Evolutionary conservation across 2,329 filamentous ascomycete genomes (phyloP).

Genomic region (Didymella lethalis): DNA sequence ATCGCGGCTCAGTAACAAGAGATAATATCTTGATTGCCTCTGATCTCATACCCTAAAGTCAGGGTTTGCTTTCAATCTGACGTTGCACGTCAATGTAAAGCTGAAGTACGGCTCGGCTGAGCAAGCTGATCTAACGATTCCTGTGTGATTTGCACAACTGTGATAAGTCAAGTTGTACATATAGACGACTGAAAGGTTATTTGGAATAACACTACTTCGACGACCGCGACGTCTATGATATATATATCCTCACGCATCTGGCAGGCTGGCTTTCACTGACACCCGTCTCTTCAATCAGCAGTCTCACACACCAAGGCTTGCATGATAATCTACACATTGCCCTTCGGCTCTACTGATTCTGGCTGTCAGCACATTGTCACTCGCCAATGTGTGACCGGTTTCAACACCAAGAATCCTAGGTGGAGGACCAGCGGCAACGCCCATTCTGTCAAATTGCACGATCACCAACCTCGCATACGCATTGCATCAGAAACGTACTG

Average conservation of each 20-base stretch:
- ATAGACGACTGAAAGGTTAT: background rate
- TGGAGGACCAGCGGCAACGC: slow-evolving; percentile 45
- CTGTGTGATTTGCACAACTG: background rate
- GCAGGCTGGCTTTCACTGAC: background rate
- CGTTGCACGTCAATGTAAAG: background rate
- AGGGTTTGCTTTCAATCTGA: background rate
- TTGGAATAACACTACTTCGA: background rate
- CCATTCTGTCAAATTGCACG: slow-evolving; percentile 49
- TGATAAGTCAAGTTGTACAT: background rate
- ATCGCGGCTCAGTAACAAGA: background rate
- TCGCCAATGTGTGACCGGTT: background rate
- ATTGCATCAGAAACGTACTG: background rate
- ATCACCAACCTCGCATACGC: slow-evolving; percentile 38
- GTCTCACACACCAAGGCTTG: background rate
- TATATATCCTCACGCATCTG: background rate
- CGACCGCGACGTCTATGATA: background rate
- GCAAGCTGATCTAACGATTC: background rate
- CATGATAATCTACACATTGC: background rate
- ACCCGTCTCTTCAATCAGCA: background rate
- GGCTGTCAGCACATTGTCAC: background rate
- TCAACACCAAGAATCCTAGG: slow-evolving; percentile 31
- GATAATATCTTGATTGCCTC: background rate
- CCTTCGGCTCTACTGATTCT: background rate
- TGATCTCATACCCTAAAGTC: background rate
- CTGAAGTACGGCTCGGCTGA: background rate